A percentile compares a stretch with the other conserved stretches of the same genome.
Conservation (phyloP, 371 early-diverging fungal genomes). For the Mucor lusitanicus region DNA sequence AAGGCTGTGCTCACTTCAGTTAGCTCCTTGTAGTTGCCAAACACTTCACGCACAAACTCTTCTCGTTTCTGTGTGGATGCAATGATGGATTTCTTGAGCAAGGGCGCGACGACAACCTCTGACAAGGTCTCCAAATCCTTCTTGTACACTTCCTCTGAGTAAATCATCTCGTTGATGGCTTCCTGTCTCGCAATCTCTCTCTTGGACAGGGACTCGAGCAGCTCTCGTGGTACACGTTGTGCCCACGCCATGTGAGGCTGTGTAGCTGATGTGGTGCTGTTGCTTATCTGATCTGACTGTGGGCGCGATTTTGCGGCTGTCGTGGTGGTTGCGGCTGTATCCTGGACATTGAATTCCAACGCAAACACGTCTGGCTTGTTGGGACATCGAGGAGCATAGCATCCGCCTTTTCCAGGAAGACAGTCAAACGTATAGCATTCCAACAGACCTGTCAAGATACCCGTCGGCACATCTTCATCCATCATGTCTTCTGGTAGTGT, state of each 20-base stretch:
- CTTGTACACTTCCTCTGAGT: conserved; percentile 88
- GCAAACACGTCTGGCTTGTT: conserved; percentile 25
- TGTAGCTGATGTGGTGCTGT: conserved; percentile 30
- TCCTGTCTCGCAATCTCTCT: conserved; percentile 90
- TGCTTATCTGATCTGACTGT: conserved; percentile 2
- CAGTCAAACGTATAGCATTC: conserved; percentile 42
- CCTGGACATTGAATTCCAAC: not conserved
- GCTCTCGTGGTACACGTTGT: conserved; percentile 66
- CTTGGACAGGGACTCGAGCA: conserved; percentile 69
- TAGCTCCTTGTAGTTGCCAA: conserved; percentile 79
- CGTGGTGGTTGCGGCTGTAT: not conserved
- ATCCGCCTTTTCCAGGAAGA: conserved; percentile 36
- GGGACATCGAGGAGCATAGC: conserved; percentile 46
- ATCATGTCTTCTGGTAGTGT: conserved; percentile 39
- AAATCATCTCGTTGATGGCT: conserved; percentile 90
- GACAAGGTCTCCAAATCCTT: conserved; percentile 60
- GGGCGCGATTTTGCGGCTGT: not conserved
- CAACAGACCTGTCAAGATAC: conserved; percentile 34
- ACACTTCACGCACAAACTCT: conserved; percentile 76
- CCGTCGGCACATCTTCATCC: conserved; percentile 32
- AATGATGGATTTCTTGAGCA: conserved; percentile 31
- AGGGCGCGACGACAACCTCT: conserved; percentile 29
- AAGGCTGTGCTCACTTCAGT: conserved; percentile 71
- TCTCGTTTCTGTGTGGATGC: conserved; percentile 49
- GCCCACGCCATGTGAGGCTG: conserved; percentile 65